Evolutionary conservation across 768 basidiomycete species (phyloP).

Genomic region (Dacryopinax spathularia): DNA sequence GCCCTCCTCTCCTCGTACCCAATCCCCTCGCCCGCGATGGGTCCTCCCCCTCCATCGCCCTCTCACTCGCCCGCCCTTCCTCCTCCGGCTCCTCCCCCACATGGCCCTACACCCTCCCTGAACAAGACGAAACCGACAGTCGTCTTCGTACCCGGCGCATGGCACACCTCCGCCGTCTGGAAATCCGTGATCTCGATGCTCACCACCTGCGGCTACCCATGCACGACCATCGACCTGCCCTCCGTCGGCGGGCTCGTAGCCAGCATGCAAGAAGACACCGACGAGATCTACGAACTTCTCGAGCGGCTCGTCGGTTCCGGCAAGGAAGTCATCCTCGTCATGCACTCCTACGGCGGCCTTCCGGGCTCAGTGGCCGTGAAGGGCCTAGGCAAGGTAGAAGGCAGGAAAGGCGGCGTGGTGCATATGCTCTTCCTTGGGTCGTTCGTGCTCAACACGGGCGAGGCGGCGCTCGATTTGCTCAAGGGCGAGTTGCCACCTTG

Average conservation of each 20-base stretch:
- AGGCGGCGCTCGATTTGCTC: background rate
- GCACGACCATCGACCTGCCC: background rate
- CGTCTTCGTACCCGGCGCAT: background rate
- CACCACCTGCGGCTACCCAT: background rate
- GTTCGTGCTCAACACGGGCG: background rate
- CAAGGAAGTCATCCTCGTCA: background rate
- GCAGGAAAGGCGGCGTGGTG: background rate
- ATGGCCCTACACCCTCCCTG: background rate
- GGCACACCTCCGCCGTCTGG: background rate
- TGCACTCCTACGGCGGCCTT: slow-evolving; percentile 2
- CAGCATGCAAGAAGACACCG: background rate
- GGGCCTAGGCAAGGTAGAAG: background rate
- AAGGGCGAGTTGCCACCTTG: background rate
- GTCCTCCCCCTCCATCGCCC: background rate
- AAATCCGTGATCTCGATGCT: background rate
- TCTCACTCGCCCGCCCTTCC: background rate
- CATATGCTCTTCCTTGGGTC: background rate
- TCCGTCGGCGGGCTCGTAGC: background rate
- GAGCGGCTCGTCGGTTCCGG: background rate
- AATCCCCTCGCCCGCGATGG: no score
- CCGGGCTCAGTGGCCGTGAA: background rate
- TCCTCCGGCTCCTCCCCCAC: background rate
- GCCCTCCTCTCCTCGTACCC: no score
- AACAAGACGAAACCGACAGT: background rate
- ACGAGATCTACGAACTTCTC: background rate